Evolutionary conservation across 1,284 basidiomycete species (phyloP).

Genomic region (Sanghuangporus sanghuang): DNA sequence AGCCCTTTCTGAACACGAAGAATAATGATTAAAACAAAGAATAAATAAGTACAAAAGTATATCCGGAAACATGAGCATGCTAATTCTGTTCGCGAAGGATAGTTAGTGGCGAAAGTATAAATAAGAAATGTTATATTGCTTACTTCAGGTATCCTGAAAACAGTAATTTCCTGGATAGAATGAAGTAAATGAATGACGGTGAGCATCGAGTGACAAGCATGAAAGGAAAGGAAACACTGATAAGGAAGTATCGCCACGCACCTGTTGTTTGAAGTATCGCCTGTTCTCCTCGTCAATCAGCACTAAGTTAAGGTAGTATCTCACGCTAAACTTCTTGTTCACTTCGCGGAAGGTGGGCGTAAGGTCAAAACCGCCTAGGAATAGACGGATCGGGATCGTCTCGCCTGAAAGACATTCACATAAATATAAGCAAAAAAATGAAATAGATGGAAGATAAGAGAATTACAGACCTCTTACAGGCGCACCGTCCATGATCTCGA

Average conservation of each 20-base stretch:
- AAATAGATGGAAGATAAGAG: neutral
- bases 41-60: slow-evolving; percentile 9
- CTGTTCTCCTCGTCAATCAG: slow-evolving; percentile 97
- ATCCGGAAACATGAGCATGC: slow-evolving; percentile 1
- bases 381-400: slow-evolving; percentile 96
- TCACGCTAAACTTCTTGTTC: slow-evolving; percentile 97
- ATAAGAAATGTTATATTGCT: slow-evolving; percentile 5
- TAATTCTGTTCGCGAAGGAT: slow-evolving; percentile 37
- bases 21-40: neutral
- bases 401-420: slow-evolving; percentile 54
- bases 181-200: slow-evolving; percentile 3
- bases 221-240: neutral
- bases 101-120: slow-evolving; percentile 37
- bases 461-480: slow-evolving; percentile 73
- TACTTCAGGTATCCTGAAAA: slow-evolving; percentile 36
- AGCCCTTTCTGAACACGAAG: neutral
- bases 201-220: neutral
- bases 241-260: slow-evolving; percentile 23
- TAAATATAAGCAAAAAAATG: neutral
- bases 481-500: slow-evolving; percentile 98
- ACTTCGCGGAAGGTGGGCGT: slow-evolving; percentile 99
- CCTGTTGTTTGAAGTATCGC: slow-evolving; percentile 91
- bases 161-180: slow-evolving; percentile 29
- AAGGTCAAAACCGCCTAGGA: slow-evolving; percentile 96
- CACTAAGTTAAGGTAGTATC: slow-evolving; percentile 96